A percentile compares a stretch with the other conserved stretches of the same genome.
phyloP scores from a whole-genome alignment of 345 rosid genomes.

The Linum lewisii region DNA sequence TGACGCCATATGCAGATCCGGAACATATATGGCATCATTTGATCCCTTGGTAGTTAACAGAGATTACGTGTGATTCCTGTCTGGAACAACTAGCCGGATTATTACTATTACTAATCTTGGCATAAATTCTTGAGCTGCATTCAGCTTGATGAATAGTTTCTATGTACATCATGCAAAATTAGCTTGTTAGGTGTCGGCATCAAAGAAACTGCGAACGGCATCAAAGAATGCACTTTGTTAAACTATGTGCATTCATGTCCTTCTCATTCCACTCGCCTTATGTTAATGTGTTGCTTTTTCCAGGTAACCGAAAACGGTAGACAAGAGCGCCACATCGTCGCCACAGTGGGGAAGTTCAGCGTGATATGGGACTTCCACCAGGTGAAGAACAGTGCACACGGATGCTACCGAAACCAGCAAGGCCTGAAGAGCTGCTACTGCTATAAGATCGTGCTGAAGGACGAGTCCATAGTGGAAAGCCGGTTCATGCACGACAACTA shows the following conservation, averaged over 20 bases:
- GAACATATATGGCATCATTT: not conserved
- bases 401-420: slow-evolving; percentile 76
- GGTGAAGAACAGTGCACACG: slow-evolving; percentile 84
- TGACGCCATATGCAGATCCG: no score
- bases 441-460: slow-evolving; percentile 82
- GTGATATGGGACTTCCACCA: slow-evolving; percentile 94
- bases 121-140: no score
- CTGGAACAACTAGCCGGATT: no score
- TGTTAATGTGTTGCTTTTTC: not conserved
- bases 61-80: no score
- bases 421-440: slow-evolving; percentile 97
- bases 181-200: no score
- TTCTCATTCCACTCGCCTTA: not conserved
- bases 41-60: not conserved
- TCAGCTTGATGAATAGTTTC: no score
- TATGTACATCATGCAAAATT: no score
- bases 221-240: no score
- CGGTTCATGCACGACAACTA: slow-evolving; percentile 92
- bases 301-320: slow-evolving; percentile 90
- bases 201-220: no score
- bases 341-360: slow-evolving; percentile 91
- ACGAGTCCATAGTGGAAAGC: slow-evolving; percentile 85
- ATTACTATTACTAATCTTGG: no score
- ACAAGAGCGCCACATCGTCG: slow-evolving; percentile 85
- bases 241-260: no score